Conservation (phyloP, 768 basidiomycete genomes). For the Xerocomus spinulosus region DNA sequence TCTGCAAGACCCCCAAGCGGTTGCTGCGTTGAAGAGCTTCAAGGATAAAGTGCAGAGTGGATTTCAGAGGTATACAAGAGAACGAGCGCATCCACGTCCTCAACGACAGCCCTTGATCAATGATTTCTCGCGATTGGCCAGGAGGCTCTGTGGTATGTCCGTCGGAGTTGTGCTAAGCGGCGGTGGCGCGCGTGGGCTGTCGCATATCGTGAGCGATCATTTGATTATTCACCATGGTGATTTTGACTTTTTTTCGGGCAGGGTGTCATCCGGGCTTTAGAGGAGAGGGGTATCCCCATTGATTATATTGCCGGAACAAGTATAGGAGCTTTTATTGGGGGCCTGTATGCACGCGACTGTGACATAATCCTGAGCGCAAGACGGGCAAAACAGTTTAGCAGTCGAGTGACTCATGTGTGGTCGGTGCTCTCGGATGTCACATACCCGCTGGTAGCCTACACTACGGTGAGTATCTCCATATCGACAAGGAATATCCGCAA, state of each 20-base stretch:
- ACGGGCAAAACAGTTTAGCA: slow-evolving; percentile 87
- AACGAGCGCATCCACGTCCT: slow-evolving; percentile 54
- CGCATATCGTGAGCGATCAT: slow-evolving; percentile 52
- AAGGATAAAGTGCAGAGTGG: slow-evolving; percentile 87
- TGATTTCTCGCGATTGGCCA: slow-evolving; percentile 89
- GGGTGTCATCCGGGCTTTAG: slow-evolving; percentile 91
- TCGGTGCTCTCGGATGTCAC: slow-evolving; percentile 88
- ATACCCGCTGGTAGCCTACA: slow-evolving; percentile 72
- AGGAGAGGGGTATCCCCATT: slow-evolving; percentile 89
- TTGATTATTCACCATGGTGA: slow-evolving; percentile 7
- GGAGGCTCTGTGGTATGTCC: slow-evolving; percentile 87
- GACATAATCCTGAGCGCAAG: slow-evolving; percentile 83
- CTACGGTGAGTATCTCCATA: slow-evolving; percentile 45
- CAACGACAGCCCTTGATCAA: slow-evolving; percentile 78
- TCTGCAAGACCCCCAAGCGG: slow-evolving; percentile 83
- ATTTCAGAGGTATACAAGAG: slow-evolving; percentile 82
- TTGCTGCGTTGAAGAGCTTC: slow-evolving; percentile 86
- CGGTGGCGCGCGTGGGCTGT: slow-evolving; percentile 91
- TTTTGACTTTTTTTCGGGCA: slow-evolving; percentile 31
- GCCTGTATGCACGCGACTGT: slow-evolving; percentile 91
- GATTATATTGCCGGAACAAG: slow-evolving; percentile 94
- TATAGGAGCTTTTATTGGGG: slow-evolving; percentile 90
- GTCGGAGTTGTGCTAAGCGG: slow-evolving; percentile 95
- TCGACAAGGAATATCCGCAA: not conserved
- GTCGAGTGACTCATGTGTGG: slow-evolving; percentile 92